phyloP scores from a whole-genome alignment of 2,329 filamentous ascomycete species.

The Fusarium albidum region DNA sequence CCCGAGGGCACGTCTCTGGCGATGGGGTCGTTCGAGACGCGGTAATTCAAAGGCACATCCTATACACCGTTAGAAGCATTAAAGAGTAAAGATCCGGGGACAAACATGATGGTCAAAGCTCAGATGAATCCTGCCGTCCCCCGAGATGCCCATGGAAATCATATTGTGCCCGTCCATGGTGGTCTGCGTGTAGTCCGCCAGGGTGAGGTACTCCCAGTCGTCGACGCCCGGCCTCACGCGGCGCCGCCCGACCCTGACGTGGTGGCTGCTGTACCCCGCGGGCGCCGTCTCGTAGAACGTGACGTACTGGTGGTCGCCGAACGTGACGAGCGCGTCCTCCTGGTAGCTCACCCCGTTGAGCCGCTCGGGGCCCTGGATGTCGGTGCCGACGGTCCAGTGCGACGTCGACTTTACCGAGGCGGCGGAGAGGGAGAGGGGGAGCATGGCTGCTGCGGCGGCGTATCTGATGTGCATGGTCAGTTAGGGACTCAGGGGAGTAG shows the following conservation, averaged over 20 bases:
- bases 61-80: not conserved
- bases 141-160: conserved; percentile 33
- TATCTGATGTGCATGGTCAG: not conserved
- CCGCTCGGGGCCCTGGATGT: conserved; percentile 22
- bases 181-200: conserved; percentile 24
- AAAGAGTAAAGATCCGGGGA: rapidly evolving
- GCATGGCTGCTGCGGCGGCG: not conserved
- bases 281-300: conserved; percentile 28
- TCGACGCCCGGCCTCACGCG: conserved; percentile 3
- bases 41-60: conserved; percentile 29
- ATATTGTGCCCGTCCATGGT: conserved; percentile 33
- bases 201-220: conserved; percentile 22
- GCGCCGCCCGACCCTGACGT: conserved; percentile 18
- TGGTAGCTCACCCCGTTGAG: conserved; percentile 33
- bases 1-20: conserved; percentile 5
- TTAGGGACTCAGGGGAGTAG: too few relatives aligned
- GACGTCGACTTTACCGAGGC: conserved; percentile 19
- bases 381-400: conserved; percentile 25
- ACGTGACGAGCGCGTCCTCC: conserved; percentile 27
- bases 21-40: conserved; percentile 11
- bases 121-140: conserved; percentile 28
- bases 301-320: conserved; percentile 26
- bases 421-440: conserved; percentile 1
- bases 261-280: conserved; percentile 21
- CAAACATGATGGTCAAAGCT: conserved; percentile 31